Percentiles rank a stretch among this genome's conserved stretches.
phyloP scores from a whole-genome alignment of 2,329 filamentous ascomycete genomes.

The Hirsutella minnesotensis region DNA sequence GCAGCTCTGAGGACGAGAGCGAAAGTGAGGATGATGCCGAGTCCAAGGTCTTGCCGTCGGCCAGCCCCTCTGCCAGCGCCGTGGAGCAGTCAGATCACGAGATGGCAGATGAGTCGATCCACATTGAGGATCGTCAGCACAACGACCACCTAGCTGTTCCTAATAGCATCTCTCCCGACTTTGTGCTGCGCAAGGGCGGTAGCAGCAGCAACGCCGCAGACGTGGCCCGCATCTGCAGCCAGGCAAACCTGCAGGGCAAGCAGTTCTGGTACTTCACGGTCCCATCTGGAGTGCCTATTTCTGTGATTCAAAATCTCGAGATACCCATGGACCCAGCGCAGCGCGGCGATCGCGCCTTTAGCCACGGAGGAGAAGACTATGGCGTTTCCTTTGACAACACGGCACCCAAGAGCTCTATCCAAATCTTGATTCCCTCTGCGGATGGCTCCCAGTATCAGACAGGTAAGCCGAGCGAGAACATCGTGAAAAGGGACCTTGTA shows the following conservation, averaged over 20 bases:
- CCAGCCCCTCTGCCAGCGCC: conserved; percentile 9
- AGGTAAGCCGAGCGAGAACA: conserved; percentile 26
- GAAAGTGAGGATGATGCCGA: neutral
- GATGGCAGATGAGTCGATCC: conserved; percentile 27
- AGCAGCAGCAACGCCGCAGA: conserved; percentile 28
- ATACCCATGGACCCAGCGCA: conserved; percentile 44
- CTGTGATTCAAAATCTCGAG: conserved; percentile 51
- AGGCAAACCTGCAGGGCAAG: conserved; percentile 52
- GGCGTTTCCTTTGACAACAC: conserved; percentile 41
- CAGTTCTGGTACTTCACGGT: conserved; percentile 74
- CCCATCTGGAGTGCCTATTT: conserved; percentile 57
- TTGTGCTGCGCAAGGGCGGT: conserved; percentile 37
- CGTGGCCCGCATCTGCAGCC: conserved; percentile 42
- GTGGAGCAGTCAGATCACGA: conserved; percentile 17
- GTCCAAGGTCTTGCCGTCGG: neutral
- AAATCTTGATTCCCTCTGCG: conserved; percentile 48
- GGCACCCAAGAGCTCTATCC: conserved; percentile 37
- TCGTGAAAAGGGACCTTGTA: neutral
- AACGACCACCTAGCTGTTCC: conserved; percentile 25
- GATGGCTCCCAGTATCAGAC: conserved; percentile 41
- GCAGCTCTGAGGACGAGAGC: neutral
- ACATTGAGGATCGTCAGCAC: conserved; percentile 20
- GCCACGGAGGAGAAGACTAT: conserved; percentile 52
- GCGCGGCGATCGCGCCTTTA: conserved; percentile 42
- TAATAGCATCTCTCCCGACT: conserved; percentile 37